Evolutionary conservation across 1,284 basidiomycete genomes (phyloP), one percentile per base, ranked within the genome.

Genomic region (Ceratobasidium papillatum): DNA sequence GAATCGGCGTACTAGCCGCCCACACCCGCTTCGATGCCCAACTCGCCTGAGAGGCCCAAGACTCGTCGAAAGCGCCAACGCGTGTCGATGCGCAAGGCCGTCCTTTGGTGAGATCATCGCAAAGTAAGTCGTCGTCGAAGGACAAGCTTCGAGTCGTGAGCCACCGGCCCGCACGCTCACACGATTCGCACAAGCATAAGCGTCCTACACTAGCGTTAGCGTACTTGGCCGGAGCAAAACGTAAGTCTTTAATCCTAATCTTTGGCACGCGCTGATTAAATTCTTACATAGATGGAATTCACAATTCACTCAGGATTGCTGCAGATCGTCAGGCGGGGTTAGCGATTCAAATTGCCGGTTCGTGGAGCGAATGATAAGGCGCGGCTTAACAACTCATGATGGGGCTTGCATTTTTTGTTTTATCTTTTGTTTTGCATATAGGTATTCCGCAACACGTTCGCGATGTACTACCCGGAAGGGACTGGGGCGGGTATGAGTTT

Each of bases 171-270:
- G 64, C 5, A 66, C 64, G 5, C 34, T 66, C 4, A 66, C 64
- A 27, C 52, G 64, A 45, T 76, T 77, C 45, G 76, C 19, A 76
- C 76, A 14, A 58, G 74, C 17, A 72, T 68, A 68, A 68, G 65
- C 38, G 75, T 74, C 5, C 74, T 77, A 19, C 74, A 76, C 51
- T 77, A 41, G 76, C 74, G 47, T 61, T 76, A 59, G 75, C 74
- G 32, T 77, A 75, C 45, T 58, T 59, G 66, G 66, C 52, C 7
- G 66, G 66, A 5, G 52, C 66, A 25, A 69, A 69, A 38, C 22
- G 36, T 43, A 9, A 61, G 34, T 61, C 1, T 5, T 41, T 22
- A 25, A 41, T 41, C 14, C 38, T 14, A 41, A 7, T 41, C 14
- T 41, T 41, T 41, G 3, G 12, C 17, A 3, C 19, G 38, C 59